phyloP scores from a whole-genome alignment of 148 eudicot genomes.

The Limonium bicolor region DNA sequence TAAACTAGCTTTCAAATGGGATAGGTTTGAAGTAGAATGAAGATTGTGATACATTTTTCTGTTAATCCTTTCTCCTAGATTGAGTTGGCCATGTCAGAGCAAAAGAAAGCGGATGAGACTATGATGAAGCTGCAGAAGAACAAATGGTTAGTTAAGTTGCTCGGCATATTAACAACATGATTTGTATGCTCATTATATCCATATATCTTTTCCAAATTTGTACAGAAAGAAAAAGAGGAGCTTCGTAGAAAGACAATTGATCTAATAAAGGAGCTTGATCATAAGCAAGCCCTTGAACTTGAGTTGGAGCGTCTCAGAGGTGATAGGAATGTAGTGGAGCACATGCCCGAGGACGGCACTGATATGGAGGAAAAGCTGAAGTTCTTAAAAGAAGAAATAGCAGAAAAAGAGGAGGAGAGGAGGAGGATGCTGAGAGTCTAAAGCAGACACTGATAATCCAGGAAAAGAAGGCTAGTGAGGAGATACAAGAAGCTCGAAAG shows the following conservation, averaged over 20 bases:
- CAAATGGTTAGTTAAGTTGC: slow-evolving; percentile 41
- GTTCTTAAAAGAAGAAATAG: slow-evolving; percentile 26
- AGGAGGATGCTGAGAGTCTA: slow-evolving; percentile 28
- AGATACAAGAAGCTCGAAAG: slow-evolving; percentile 66
- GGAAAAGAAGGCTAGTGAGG: slow-evolving; percentile 51
- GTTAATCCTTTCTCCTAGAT: no score
- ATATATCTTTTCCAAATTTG: no score
- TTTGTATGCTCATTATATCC: no score
- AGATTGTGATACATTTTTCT: no score
- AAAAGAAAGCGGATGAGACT: slow-evolving; percentile 47
- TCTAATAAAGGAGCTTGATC: slow-evolving; percentile 48
- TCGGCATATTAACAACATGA: not conserved
- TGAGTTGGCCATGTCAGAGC: slow-evolving; percentile 45
- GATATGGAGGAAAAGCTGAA: slow-evolving; percentile 33
- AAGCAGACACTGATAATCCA: slow-evolving; percentile 44
- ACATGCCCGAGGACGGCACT: slow-evolving; percentile 34
- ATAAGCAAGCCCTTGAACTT: slow-evolving; percentile 69
- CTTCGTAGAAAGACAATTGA: slow-evolving; percentile 45
- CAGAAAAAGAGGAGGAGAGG: slow-evolving; percentile 51
- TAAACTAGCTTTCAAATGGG: no score
- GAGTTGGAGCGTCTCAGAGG: slow-evolving; percentile 57
- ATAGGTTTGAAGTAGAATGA: no score
- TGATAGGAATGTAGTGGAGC: slow-evolving; percentile 41
- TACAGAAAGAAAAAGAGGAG: slow-evolving; percentile 53
- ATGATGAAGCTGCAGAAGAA: slow-evolving; percentile 43